phyloP scores from a whole-genome alignment of 345 rosid genomes.

The Arabidopsis arenosa region DNA sequence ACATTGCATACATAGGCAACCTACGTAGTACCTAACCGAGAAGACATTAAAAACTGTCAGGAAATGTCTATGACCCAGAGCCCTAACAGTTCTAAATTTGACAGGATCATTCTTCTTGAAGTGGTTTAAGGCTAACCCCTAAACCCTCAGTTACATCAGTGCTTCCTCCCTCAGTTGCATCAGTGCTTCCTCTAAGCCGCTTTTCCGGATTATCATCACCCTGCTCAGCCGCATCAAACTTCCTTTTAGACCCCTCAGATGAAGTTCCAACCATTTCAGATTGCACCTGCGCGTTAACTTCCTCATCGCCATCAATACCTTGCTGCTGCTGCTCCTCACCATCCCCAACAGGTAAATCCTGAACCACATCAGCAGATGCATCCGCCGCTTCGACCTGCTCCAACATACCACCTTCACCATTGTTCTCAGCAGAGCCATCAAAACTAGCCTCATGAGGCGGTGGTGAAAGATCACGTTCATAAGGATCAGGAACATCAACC shows the following conservation, averaged over 20 bases:
- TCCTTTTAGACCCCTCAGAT: background rate
- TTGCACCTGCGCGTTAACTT: background rate
- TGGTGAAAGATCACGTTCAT: constrained; percentile 23
- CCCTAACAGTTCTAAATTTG: constrained; percentile 3
- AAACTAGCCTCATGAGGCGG: constrained; percentile 2
- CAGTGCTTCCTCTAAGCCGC: background rate
- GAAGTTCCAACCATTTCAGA: background rate
- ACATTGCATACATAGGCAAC: background rate
- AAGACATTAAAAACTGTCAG: constrained; percentile 3
- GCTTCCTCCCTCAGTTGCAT: background rate
- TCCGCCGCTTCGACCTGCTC: background rate
- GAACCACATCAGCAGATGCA: constrained; percentile 15
- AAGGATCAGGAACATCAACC: constrained; percentile 43
- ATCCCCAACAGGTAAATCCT: background rate
- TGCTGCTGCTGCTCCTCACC: background rate
- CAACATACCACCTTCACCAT: background rate
- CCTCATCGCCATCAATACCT: background rate
- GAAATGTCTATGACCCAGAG: background rate
- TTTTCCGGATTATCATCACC: background rate
- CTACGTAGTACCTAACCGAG: background rate
- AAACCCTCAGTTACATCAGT: background rate
- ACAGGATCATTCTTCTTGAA: constrained; percentile 10
- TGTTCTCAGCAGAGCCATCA: constrained; percentile 20
- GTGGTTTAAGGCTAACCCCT: background rate
- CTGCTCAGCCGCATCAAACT: background rate